Percentiles rank a stretch among this genome's conserved stretches.
Evolutionary conservation across 2,329 filamentous ascomycete genomes (phyloP).

Genomic region (Cladosporium sp.): DNA sequence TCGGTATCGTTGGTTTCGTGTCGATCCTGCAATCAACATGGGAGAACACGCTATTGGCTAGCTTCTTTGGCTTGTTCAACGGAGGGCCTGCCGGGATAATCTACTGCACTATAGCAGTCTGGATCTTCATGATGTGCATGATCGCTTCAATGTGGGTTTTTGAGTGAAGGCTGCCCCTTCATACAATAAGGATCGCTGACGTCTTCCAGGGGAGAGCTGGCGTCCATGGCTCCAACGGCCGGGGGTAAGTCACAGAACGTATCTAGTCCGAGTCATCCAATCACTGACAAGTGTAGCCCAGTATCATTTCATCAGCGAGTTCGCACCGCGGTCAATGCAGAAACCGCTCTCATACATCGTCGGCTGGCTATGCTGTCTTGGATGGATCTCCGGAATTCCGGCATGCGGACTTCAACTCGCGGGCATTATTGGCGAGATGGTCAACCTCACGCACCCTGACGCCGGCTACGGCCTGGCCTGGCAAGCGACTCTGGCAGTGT

Average conservation of each 20-base stretch:
- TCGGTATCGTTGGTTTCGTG: constrained; percentile 48
- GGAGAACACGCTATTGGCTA: constrained; percentile 43
- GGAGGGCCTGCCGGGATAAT: constrained; percentile 27
- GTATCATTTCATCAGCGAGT: constrained; percentile 34
- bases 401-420: constrained; percentile 26
- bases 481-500: constrained; percentile 26
- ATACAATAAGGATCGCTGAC: constrained; percentile 11
- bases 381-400: constrained; percentile 29
- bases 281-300: constrained; percentile 12
- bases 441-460: constrained; percentile 23
- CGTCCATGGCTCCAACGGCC: constrained; percentile 28
- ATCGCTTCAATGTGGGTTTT: constrained; percentile 25
- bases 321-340: constrained; percentile 37
- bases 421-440: constrained; percentile 27
- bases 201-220: constrained; percentile 25
- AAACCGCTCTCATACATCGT: constrained; percentile 42
- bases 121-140: constrained; percentile 27
- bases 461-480: constrained; percentile 25
- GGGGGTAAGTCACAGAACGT: constrained; percentile 12
- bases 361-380: constrained; percentile 35
- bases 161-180: background rate
- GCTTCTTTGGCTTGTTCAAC: constrained; percentile 26
- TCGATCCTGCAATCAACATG: constrained; percentile 50
- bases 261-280: background rate
- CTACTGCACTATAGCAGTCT: constrained; percentile 29